phyloP scores from a whole-genome alignment of 257 asterid species.

The Misopates orontium region DNA sequence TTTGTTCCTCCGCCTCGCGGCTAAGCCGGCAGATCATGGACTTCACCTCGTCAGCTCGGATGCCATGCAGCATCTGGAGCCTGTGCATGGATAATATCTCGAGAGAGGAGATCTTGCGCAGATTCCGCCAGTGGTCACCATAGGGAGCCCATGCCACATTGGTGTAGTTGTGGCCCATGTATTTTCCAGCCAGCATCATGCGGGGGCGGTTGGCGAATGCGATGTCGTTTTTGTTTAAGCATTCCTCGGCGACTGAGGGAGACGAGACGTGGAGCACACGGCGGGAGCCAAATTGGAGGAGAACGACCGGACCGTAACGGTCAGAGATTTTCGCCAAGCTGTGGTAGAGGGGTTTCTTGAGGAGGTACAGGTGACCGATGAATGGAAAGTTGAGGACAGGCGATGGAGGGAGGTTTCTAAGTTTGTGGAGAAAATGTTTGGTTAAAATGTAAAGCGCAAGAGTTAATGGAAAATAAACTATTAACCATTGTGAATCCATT shows the following conservation, averaged over 20 bases:
- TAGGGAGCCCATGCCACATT: constrained; percentile 40
- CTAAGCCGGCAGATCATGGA: constrained; percentile 29
- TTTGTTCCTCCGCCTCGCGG: neutral
- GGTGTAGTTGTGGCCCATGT: constrained; percentile 42
- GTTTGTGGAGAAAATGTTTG: too few relatives aligned
- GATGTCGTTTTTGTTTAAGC: constrained; percentile 45
- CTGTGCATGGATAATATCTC: constrained; percentile 48
- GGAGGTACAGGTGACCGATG: constrained; percentile 64
- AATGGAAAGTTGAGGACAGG: constrained; percentile 56
- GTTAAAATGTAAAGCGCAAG: too few relatives aligned
- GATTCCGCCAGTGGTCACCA: constrained; percentile 55
- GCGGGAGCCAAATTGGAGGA: constrained; percentile 52
- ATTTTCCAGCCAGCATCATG: constrained; percentile 39
- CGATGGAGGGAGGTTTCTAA: constrained; percentile 42
- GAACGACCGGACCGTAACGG: constrained; percentile 39
- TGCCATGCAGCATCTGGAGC: constrained; percentile 43
- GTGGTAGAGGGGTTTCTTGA: constrained; percentile 43
- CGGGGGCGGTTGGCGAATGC: constrained; percentile 54
- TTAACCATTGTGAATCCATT: too few relatives aligned
- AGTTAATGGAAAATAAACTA: too few relatives aligned
- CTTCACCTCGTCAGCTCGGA: constrained; percentile 46
- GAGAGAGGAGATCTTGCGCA: constrained; percentile 35
- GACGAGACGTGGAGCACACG: constrained; percentile 51
- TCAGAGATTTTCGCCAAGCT: constrained; percentile 40
- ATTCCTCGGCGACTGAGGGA: constrained; percentile 50